Evolutionary conservation across 352 stramenopile genomes (phyloP), one percentile per base, ranked within the genome.

Genomic region (Pilasporangium apinafurcum): DNA sequence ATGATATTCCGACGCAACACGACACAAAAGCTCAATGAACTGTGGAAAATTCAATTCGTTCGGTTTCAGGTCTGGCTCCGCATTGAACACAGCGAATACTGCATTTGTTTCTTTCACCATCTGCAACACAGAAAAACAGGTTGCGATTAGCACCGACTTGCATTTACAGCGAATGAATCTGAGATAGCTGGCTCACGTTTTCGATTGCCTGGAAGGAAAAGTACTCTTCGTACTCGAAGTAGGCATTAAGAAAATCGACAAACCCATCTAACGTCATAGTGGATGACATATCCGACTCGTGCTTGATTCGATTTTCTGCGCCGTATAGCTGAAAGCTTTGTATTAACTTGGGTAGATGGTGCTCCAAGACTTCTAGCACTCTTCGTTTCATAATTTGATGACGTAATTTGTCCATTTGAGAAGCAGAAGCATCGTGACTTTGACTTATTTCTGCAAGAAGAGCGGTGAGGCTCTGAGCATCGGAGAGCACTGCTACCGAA

Each of bases 181-280:
- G 16, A 16, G 35, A 46, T 5, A 13, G 37, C 8, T 2, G n/a
- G 32, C 57, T 39, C 30, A 78, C 68, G 12, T 60, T 37, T 12
- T 60, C 26, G 28, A 82, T 48, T 3, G 78, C 48, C 14, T 66
- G 40, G 37, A 63, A 78, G 9, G 73, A 83, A n/a, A 85, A 65
- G 34, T 55, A 87, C 33, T 79, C 74, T 26, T 84, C 74, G 54
- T 85, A 86, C 53, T 86, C 70, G 38, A 91, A 80, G 42, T 91
- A 86, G 8, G 68, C 78, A 33, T 79, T 85, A 21, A 88, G 59
- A 30, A 91, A 91, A 40, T 91, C 73, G 32, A 86, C 55, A 46
- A 91, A 86, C 0, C 73, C 75, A 12, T 86, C 70, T 10, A 86
- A 40, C 18, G 73, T 76, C 20, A 88, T 86, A 35, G 42, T 53